Percentiles rank a stretch among this genome's conserved stretches.
These are phyloP conservation scores for Gentiana straminea DNA, from an alignment of 257 asterid genomes.

Conservation along the genomic window DNA sequence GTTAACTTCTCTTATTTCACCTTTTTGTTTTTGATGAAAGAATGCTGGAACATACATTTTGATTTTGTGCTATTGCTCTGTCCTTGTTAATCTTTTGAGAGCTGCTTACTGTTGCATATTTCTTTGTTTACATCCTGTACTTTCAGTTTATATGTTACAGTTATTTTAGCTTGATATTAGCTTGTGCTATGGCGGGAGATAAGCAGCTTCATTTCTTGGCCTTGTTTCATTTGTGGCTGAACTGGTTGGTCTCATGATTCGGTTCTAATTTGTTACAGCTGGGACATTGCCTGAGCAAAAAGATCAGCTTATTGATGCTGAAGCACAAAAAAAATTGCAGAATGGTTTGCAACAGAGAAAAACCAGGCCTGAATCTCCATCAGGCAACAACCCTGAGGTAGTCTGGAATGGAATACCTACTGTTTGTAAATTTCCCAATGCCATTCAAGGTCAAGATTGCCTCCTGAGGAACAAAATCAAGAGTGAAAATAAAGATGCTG, in stretches of 20 bases:
- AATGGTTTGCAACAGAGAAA: not conserved
- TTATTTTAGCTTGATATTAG: not conserved
- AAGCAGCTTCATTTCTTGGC: not conserved
- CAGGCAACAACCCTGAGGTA: conserved; percentile 31
- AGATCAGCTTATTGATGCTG: conserved; percentile 2
- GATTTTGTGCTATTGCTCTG: conserved; percentile 1
- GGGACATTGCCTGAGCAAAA: conserved; percentile 15
- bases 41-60: not conserved
- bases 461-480: conserved; percentile 19
- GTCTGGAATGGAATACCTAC: conserved; percentile 23
- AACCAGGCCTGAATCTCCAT: conserved; percentile 6
- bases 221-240: not conserved
- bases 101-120: not conserved
- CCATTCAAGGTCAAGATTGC: conserved; percentile 20
- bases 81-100: not conserved
- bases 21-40: not conserved
- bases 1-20: conserved; percentile 19
- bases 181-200: not conserved
- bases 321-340: conserved; percentile 1
- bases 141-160: not conserved
- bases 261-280: conserved; percentile 14
- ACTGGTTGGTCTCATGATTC: conserved; percentile 8
- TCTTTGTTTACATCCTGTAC: not conserved
- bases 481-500: conserved; percentile 17
- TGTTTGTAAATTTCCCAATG: conserved; percentile 16